phyloP scores from a whole-genome alignment of 169 alveolate genomes.

The Cryptosporidium andersoni region DNA sequence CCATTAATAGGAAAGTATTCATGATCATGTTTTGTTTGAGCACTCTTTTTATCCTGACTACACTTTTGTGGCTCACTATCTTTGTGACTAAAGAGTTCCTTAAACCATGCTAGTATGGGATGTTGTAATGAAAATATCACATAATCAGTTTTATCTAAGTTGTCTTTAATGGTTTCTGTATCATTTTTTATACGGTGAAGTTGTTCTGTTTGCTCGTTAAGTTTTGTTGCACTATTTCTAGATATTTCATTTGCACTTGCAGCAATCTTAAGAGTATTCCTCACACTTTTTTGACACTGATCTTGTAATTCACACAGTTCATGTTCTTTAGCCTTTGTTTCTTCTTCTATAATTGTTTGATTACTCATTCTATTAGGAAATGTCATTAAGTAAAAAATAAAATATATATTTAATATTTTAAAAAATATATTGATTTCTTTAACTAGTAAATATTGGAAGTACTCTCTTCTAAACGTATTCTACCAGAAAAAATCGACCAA shows the following conservation, averaged over 20 bases:
- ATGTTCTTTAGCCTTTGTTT: neutral
- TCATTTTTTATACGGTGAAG: conserved; percentile 30
- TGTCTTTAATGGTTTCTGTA: conserved; percentile 53
- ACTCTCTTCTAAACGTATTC: no score
- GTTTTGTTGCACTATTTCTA: conserved; percentile 45
- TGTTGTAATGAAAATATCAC: conserved; percentile 43
- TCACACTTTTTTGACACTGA: conserved; percentile 26
- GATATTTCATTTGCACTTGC: conserved; percentile 68
- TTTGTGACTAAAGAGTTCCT: conserved; percentile 29
- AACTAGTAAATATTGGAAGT: no score
- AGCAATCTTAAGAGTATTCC: conserved; percentile 48
- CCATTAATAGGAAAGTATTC: neutral
- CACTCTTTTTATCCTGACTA: neutral
- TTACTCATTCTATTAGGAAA: conserved; percentile 24
- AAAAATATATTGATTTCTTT: neutral
- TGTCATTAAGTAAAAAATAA: neutral
- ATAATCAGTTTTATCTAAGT: conserved; percentile 34
- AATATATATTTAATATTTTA: neutral
- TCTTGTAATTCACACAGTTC: conserved; percentile 15
- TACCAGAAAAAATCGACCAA: no score
- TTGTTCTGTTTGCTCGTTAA: conserved; percentile 65
- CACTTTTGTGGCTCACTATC: neutral
- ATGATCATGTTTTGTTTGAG: neutral
- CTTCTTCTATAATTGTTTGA: neutral
- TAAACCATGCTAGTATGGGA: conserved; percentile 62